phyloP scores from a whole-genome alignment of 1,284 basidiomycete species.

The Pisolithus thermaeus region DNA sequence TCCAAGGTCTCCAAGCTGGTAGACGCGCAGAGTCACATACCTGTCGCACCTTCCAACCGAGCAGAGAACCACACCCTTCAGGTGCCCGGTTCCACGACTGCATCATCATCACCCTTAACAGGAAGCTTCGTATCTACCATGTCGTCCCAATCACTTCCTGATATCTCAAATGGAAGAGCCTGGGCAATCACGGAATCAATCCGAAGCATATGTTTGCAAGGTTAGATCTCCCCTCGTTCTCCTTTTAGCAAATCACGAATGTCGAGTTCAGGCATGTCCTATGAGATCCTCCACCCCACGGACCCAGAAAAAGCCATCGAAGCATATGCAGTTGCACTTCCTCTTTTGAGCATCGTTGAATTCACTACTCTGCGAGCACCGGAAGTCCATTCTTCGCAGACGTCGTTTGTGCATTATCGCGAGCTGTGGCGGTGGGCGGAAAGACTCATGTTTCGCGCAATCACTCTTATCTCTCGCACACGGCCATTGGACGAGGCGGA shows the following conservation, averaged over 20 bases:
- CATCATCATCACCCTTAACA: conserved; percentile 42
- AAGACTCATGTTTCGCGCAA: conserved; percentile 61
- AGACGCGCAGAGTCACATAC: conserved; percentile 46
- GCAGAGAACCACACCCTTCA: conserved; percentile 36
- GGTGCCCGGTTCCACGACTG: conserved; percentile 28
- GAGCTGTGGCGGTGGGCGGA: conserved; percentile 81
- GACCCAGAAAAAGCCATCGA: conserved; percentile 44
- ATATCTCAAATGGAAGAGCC: conserved; percentile 55
- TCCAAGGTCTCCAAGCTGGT: conserved; percentile 48
- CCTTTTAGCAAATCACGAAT: conserved; percentile 1
- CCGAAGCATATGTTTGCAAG: conserved; percentile 64
- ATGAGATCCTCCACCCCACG: conserved; percentile 44
- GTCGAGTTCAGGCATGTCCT: conserved; percentile 40
- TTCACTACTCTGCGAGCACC: conserved; percentile 42
- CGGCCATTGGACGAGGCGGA: conserved; percentile 35
- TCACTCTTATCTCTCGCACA: conserved; percentile 49
- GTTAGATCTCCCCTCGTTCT: conserved; percentile 29
- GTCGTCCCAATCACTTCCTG: conserved; percentile 35
- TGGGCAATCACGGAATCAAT: conserved; percentile 64
- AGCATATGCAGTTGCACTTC: conserved; percentile 48
- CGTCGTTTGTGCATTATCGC: conserved; percentile 55
- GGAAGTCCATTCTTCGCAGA: conserved; percentile 30
- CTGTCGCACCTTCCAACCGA: conserved; percentile 37
- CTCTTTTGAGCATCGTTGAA: conserved; percentile 47
- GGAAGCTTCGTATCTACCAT: conserved; percentile 43